Conservation (phyloP, 2,329 filamentous ascomycete species). For the Graphilbum sp. region DNA sequence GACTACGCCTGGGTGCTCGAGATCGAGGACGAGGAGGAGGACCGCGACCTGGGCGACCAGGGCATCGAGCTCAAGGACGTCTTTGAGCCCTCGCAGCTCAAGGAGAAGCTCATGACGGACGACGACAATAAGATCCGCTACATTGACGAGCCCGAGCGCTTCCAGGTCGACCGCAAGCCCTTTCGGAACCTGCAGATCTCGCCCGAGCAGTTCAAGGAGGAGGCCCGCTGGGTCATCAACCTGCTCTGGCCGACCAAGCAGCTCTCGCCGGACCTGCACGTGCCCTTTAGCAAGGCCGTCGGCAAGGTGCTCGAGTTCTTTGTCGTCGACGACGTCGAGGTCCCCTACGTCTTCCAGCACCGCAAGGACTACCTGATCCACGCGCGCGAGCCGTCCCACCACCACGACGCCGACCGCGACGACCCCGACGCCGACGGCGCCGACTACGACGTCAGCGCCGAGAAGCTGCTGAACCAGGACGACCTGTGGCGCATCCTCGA, state of each 20-base stretch:
- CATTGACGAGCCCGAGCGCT: conserved; percentile 81
- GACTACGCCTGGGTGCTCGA: conserved; percentile 93
- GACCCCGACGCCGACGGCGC: conserved; percentile 52
- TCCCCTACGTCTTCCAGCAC: conserved; percentile 95
- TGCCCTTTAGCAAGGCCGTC: conserved; percentile 75
- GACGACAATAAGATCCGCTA: conserved; percentile 84
- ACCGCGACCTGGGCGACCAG: conserved; percentile 62
- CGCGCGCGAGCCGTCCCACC: conserved; percentile 57
- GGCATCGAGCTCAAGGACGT: conserved; percentile 91
- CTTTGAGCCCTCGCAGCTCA: conserved; percentile 89
- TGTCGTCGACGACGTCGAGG: conserved; percentile 84
- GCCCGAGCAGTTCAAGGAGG: conserved; percentile 76
- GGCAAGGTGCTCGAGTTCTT: conserved; percentile 91
- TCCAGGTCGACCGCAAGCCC: conserved; percentile 77
- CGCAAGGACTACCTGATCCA: conserved; percentile 96
- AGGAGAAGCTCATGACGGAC: conserved; percentile 88
- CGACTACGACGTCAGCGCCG: conserved; percentile 59
- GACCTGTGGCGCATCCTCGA: conserved; percentile 94
- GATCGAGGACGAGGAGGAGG: conserved; percentile 72
- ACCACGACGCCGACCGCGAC: conserved; percentile 47
- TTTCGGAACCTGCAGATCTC: conserved; percentile 72
- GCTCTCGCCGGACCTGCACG: conserved; percentile 52
- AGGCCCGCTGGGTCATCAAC: conserved; percentile 81
- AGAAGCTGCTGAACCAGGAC: conserved; percentile 80
- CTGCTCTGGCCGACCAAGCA: conserved; percentile 80